Conservation (phyloP, 179 eudicot species). For the Nepenthes alata region DNA sequence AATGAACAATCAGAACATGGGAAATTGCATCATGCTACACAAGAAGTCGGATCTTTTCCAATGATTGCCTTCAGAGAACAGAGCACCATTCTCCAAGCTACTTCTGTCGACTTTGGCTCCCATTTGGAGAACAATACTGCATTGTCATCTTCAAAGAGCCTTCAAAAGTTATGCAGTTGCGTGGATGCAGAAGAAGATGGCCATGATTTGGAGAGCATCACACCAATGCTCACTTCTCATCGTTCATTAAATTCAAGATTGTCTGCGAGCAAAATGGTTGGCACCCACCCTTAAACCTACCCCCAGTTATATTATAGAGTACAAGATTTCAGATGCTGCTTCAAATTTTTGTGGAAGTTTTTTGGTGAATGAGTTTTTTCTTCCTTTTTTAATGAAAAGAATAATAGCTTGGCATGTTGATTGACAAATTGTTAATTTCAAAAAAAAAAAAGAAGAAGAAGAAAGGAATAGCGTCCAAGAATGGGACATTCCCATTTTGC, state of each 20-base stretch:
- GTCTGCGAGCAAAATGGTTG: conserved; percentile 21
- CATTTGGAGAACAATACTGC: conserved; percentile 11
- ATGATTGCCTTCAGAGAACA: conserved; percentile 20
- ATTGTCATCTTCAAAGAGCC: conserved; percentile 19
- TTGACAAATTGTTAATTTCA: no score
- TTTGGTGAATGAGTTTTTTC: no score
- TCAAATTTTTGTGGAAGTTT: background rate
- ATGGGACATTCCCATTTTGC: no score
- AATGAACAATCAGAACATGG: conserved; percentile 11
- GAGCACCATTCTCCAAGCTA: conserved; percentile 25
- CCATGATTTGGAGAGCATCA: conserved; percentile 11
- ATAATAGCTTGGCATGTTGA: no score
- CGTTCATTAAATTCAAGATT: conserved; percentile 25
- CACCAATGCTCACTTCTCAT: conserved; percentile 12
- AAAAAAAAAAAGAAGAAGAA: no score
- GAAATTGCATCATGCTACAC: conserved; percentile 9
- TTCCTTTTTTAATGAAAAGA: no score
- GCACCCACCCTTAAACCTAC: conserved; percentile 7
- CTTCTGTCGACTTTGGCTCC: conserved; percentile 26
- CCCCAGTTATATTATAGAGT: background rate
- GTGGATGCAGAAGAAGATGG: conserved; percentile 14
- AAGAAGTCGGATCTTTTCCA: conserved; percentile 10
- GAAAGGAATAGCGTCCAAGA: no score
- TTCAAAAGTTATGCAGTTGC: conserved; percentile 7
- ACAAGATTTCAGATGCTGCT: background rate